Conservation (phyloP, 129 eudicot species). For the Tanacetum coccineum region DNA sequence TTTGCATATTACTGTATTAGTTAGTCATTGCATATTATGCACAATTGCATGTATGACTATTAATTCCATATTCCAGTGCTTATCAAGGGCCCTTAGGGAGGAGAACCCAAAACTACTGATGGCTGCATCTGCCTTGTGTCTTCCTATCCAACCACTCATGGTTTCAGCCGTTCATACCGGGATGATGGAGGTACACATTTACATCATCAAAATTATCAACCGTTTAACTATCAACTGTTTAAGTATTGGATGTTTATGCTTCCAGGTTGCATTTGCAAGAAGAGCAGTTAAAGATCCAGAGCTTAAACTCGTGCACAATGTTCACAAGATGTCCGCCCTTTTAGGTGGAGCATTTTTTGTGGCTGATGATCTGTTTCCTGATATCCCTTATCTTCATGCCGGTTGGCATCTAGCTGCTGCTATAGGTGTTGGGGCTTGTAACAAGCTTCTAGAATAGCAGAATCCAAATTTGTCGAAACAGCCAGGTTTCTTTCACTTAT, state of each 20-base stretch:
- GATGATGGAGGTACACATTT: conserved; percentile 79
- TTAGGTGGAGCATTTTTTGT: conserved; percentile 79
- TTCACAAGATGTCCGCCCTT: conserved; percentile 81
- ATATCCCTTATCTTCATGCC: conserved; percentile 87
- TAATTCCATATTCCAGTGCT: conserved; percentile 51
- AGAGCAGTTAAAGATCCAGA: conserved; percentile 72
- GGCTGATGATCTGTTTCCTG: conserved; percentile 78
- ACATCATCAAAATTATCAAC: not conserved
- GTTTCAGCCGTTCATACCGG: conserved; percentile 96
- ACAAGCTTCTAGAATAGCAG: conserved; percentile 76
- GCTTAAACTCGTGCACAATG: conserved; percentile 67
- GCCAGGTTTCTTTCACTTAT: conserved; percentile 19
- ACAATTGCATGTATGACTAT: not conserved
- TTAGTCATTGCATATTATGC: not conserved
- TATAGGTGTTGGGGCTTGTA: conserved; percentile 78
- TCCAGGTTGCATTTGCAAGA: conserved; percentile 79
- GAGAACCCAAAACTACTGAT: conserved; percentile 85
- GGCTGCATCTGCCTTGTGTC: conserved; percentile 85
- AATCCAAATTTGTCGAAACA: conserved; percentile 48
- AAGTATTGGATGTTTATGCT: not conserved
- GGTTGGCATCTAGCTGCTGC: conserved; percentile 99
- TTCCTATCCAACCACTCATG: conserved; percentile 94
- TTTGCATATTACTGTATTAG: too few relatives aligned
- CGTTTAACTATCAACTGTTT: not conserved
- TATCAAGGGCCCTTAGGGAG: conserved; percentile 74